Evolutionary conservation across 257 asterid species (phyloP), one percentile per base, ranked within the genome.

Genomic region (Ligustrum vulgare): DNA sequence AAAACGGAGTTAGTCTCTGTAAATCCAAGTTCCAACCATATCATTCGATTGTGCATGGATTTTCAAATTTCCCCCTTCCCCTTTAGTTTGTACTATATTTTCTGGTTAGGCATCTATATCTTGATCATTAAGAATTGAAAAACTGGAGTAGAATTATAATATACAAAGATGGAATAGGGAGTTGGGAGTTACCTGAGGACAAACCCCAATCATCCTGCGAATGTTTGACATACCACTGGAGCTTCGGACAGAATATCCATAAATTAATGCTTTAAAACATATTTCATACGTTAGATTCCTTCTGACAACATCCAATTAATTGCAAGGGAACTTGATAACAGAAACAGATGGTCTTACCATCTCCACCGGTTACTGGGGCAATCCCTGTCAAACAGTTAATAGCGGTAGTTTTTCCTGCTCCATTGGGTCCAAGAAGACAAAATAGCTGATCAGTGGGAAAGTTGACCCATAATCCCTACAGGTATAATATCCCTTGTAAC

Each of bases 391-490:
- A 86, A 80, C 98, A 94, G 83, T 87, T 91, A 62, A 94, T 94
- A 33, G 89, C 81, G 60, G 98, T 94, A 76, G 98, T 94, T 86
- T 94, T 94, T 54, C 98, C 98, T 72, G 98, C 98, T 76, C 98
- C 98, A 81, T 94, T 94, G 35, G 97, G 97, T 76, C 98, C 98
- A 77, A 94, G 97, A 78, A 94, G 94, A 85, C 98, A 94, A 82
- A 94, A 90, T 47, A 94, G 84, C 88, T 94, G 98, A 85, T 92
- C 98, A 83, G 88, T 94, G 58, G 97, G 89, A 73, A 94, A 84
- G 81, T 91, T 92, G 75, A 94, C 73, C 98, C 98, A 94, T 82
- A 94, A 74, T 41, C 98, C 98, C 98, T 94, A 96, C 79, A 81
- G 43, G 70, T 62, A 69, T n/a, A 67, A 69, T 70, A 80, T 32